A percentile compares a stretch with the other conserved stretches of the same genome.
Evolutionary conservation across 2,329 filamentous ascomycete genomes (phyloP).

Genomic region (Cladophialophora exuberans): DNA sequence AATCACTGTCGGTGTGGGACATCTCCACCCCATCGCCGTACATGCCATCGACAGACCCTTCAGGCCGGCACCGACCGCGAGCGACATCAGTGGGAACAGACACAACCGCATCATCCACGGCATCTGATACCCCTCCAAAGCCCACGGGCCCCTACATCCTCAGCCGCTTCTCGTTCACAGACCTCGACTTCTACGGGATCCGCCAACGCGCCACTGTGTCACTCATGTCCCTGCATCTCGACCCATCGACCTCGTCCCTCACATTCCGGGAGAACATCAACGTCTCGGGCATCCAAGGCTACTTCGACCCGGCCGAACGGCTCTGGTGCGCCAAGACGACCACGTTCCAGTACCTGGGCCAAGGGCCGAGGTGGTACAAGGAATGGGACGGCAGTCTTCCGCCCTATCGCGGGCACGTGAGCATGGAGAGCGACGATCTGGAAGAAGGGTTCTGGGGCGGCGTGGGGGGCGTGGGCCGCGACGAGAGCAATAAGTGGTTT

Average conservation of each 20-base stretch:
- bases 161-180: constrained; percentile 53
- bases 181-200: constrained; percentile 58
- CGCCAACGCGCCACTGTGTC: constrained; percentile 57
- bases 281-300: constrained; percentile 53
- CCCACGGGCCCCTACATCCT: constrained; percentile 55
- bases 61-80: constrained; percentile 42
- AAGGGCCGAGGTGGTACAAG: constrained; percentile 57
- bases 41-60: constrained; percentile 55
- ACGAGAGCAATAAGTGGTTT: constrained; percentile 41
- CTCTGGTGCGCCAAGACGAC: constrained; percentile 53
- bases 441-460: too few species aligned
- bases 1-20: constrained; percentile 64
- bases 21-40: constrained; percentile 56
- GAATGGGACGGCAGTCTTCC: constrained; percentile 50
- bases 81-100: too few species aligned
- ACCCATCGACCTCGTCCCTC: constrained; percentile 50
- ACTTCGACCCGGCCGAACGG: constrained; percentile 45
- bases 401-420: constrained; percentile 47
- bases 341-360: constrained; percentile 56
- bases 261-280: constrained; percentile 61
- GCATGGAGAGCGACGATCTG: constrained; percentile 40
- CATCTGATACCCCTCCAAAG: too few species aligned
- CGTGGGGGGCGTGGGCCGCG: too few species aligned
- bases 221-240: constrained; percentile 56
- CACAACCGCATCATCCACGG: too few species aligned